Evolutionary conservation across 805 yeast species (phyloP).

Genomic region (Ogataea ganodermae): DNA sequence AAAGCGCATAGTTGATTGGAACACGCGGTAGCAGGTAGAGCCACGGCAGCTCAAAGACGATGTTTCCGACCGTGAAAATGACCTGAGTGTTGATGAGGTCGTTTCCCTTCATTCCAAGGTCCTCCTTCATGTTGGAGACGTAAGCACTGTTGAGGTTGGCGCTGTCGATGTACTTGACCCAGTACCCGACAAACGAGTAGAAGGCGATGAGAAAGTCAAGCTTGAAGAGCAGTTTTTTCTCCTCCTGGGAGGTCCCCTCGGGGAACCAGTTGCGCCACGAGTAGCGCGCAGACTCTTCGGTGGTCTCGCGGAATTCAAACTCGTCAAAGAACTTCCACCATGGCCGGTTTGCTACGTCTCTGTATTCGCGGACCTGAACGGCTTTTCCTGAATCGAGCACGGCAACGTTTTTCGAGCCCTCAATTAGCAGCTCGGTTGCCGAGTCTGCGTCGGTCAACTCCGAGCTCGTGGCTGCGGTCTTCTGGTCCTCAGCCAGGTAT

Average conservation of each 20-base stretch:
- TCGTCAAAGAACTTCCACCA: constrained; percentile 64
- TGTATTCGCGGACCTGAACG: constrained; percentile 37
- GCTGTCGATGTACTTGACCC: constrained; percentile 68
- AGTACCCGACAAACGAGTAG: constrained; percentile 61
- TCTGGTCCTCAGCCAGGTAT: constrained; percentile 8
- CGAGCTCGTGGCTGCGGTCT: background rate
- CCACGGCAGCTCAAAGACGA: constrained; percentile 64
- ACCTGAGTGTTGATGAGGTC: constrained; percentile 63
- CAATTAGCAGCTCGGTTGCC: background rate
- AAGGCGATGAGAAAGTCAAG: constrained; percentile 57
- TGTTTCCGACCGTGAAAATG: constrained; percentile 58
- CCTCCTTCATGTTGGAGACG: constrained; percentile 63
- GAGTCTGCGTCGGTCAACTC: background rate
- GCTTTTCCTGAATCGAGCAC: constrained; percentile 1
- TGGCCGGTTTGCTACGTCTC: constrained; percentile 54
- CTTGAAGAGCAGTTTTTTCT: constrained; percentile 49
- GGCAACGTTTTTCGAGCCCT: constrained; percentile 30
- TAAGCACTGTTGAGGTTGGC: constrained; percentile 66
- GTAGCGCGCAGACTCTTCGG: constrained; percentile 33
- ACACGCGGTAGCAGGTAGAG: constrained; percentile 55
- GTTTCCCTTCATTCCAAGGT: constrained; percentile 58
- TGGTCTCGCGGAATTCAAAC: constrained; percentile 56
- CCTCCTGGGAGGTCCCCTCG: constrained; percentile 48
- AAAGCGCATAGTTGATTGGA: constrained; percentile 55
- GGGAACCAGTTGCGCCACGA: constrained; percentile 61